Evolutionary conservation across 139 green algal genomes (phyloP).

Genomic region (Chloropicon primus): DNA sequence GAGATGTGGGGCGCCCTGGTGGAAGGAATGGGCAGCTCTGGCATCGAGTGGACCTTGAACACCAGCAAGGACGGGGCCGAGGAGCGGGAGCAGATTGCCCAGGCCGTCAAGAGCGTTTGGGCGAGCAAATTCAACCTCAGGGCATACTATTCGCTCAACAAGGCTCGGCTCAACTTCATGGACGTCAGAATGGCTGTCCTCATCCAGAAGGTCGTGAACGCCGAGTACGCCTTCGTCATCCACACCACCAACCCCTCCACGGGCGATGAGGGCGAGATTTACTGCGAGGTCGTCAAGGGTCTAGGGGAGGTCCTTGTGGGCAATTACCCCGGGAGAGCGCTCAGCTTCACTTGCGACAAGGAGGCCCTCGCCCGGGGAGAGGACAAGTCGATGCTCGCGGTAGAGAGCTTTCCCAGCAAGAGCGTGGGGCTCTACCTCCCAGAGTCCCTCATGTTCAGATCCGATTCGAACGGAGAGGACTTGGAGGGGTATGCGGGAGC

Average conservation of each 20-base stretch:
- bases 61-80: not conserved
- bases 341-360: conserved; percentile 68
- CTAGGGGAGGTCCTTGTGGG: conserved; percentile 92
- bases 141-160: conserved; percentile 51
- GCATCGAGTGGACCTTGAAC: conserved; percentile 45
- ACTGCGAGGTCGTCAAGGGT: conserved; percentile 86
- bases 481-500: conserved; percentile 85
- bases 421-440: conserved; percentile 76
- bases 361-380: conserved; percentile 31
- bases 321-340: conserved; percentile 72
- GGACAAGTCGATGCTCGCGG: conserved; percentile 3
- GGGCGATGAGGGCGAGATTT: conserved; percentile 68
- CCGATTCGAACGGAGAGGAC: conserved; percentile 90
- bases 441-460: conserved; percentile 81
- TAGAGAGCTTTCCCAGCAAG: conserved; percentile 79
- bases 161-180: conserved; percentile 65
- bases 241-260: conserved; percentile 90
- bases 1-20: conserved; percentile 44
- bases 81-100: conserved; percentile 6
- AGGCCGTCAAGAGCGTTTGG: conserved; percentile 69
- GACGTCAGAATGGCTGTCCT: conserved; percentile 96
- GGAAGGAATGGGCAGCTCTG: conserved; percentile 40
- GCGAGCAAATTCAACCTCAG: conserved; percentile 96
- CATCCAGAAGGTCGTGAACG: conserved; percentile 80
- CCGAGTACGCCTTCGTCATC: conserved; percentile 95